phyloP scores from a whole-genome alignment of 345 rosid genomes.

The Carallia pectinifolia region DNA sequence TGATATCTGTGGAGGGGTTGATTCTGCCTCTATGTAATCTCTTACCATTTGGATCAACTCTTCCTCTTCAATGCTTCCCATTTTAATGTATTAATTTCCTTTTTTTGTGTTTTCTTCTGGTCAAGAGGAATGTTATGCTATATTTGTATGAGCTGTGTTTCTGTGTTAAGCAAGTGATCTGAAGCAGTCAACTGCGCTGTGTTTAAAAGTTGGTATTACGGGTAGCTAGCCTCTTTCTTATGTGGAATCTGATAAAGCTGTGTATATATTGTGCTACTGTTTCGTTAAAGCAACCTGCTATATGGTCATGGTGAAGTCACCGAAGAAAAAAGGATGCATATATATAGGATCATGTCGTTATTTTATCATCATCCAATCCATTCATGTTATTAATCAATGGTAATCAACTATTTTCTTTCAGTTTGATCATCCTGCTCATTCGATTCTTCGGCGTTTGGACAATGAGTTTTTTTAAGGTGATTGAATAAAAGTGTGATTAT shows the following conservation, averaged over 20 bases:
- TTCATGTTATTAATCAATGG: no score
- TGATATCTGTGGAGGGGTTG: slow-evolving; percentile 13
- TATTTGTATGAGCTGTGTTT: not conserved
- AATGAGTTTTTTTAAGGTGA: no score
- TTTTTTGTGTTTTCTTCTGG: not conserved
- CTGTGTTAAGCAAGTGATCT: not conserved
- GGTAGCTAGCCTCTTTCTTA: not conserved
- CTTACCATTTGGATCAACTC: slow-evolving; percentile 45
- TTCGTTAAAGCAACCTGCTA: not conserved
- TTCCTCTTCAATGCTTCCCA: slow-evolving; percentile 51
- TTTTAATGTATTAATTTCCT: not conserved
- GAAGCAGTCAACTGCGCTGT: slow-evolving; percentile 10
- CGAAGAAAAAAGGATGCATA: not conserved
- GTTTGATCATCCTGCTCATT: no score
- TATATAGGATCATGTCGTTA: not conserved
- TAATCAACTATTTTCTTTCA: no score
- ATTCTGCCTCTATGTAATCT: slow-evolving; percentile 42
- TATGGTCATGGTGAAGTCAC: not conserved
- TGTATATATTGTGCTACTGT: not conserved
- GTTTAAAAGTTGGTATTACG: not conserved
- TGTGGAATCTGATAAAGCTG: not conserved
- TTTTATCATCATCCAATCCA: not conserved
- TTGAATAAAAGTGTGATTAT: no score
- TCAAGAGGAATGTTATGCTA: not conserved
- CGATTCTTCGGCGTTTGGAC: no score